Evolutionary conservation across 148 eudicot species (phyloP).

Genomic region (Vaccinium darrowii): DNA sequence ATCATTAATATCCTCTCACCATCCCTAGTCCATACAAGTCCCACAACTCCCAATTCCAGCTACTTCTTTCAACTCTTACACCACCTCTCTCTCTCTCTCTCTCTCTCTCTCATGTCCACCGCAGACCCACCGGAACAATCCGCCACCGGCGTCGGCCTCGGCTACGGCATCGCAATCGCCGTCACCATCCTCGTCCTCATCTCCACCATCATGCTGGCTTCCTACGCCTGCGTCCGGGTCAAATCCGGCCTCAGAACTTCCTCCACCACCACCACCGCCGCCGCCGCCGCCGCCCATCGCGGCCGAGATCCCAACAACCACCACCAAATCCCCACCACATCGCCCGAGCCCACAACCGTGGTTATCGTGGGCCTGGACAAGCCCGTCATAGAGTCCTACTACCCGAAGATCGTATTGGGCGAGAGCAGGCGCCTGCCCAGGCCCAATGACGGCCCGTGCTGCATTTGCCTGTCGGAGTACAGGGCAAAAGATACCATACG

Average conservation of each 20-base stretch:
- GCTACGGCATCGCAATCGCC: slow-evolving; percentile 6
- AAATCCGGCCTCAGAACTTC: neutral
- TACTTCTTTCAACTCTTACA: neutral
- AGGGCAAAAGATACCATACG: neutral
- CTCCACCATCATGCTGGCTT: slow-evolving; percentile 7
- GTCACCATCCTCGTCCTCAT: slow-evolving; percentile 8
- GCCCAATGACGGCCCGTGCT: slow-evolving; percentile 3
- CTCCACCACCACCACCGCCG: neutral
- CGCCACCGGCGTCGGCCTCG: neutral
- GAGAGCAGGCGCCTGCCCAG: neutral
- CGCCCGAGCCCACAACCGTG: neutral
- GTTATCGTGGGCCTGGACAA: neutral
- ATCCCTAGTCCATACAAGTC: neutral
- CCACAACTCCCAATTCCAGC: neutral
- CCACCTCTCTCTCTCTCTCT: neutral
- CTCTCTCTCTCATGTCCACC: neutral
- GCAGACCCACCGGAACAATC: neutral
- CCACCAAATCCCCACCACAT: neutral
- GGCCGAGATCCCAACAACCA: neutral
- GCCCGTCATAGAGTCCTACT: slow-evolving; percentile 5
- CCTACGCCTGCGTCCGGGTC: slow-evolving; percentile 1
- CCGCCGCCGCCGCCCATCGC: neutral
- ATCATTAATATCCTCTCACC: neutral
- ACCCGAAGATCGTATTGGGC: neutral
- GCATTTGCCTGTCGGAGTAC: slow-evolving; percentile 5